Evolutionary conservation across 768 basidiomycete species (phyloP), one percentile per base, ranked within the genome.

Genomic region (Pisolithus sp.): DNA sequence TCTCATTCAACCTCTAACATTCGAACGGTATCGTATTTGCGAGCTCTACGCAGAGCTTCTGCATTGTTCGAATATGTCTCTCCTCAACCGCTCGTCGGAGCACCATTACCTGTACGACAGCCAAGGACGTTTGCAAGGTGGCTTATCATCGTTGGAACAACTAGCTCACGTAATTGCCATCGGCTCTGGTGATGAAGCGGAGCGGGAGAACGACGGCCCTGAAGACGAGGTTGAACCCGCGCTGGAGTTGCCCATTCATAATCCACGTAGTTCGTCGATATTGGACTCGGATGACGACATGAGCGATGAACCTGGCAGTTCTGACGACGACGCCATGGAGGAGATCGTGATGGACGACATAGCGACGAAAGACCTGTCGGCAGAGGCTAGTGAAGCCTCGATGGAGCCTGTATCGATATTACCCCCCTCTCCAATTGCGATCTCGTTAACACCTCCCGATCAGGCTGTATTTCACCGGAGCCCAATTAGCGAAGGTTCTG

Each of bases 41-140:
- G 96, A 99, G 68, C 76, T 99, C 12, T 93, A 95, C 60, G 96
- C 95, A 18, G 96, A 99, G 65, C 81, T 99, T 5, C 73, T 98
- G 23, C 96, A 99, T 63, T 96, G 93, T 66, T 98, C 96, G 17
- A 98, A 96, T 62, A 98, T 99, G 95, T 85, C 89, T 5, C 79
- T 98, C 21, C 76, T 98, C 24, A 98, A 98, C 65, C 89, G 96
- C 9, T 70, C 80, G 1, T 63, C 79, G 0, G 83, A 86, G 44
- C 83, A 77, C 50, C 78, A 81, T 43, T 76, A 80, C 21, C 72
- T 83, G n/a, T 93, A 92, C 67, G 90, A 91, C 62, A 71, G 75
- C 1, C 82, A 90, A 48, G 95, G 95, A 18, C 81, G 89, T 24
- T 70, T 99, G 40, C 82, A 85, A 58, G 93, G 93, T n/a, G 94